Evolutionary conservation across 257 asterid genomes (phyloP), one percentile per base, ranked within the genome.

Genomic region (Forsythia suspensa): DNA sequence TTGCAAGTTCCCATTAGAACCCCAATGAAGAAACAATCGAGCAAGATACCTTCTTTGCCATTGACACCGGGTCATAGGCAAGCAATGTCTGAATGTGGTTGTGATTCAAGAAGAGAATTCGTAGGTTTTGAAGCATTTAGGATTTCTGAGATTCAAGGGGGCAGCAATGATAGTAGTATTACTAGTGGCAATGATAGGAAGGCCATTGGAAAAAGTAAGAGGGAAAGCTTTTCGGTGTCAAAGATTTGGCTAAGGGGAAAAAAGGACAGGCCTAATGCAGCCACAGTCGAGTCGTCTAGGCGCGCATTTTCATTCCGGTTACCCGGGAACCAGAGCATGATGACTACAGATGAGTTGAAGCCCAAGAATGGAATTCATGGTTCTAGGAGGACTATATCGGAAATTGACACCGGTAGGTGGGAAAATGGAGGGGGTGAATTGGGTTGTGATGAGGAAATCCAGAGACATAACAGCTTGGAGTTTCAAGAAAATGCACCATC

Each of bases 1-100:
- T 83, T 95, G 24, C 94, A 89, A 84, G 99, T 95, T 5, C 97
- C 98, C 0, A 91, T 95, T 55, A 86, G 89, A 77, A 89, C 96
- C 43, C 95, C 93, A 6, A 2, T 78, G 46, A 92, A 91, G 86
- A 92, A 90, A 76, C 88, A 80, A 21, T 18, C 91, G 0, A 87
- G 72, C 81, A 93, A 88, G 85, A 95, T 92, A 63, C 80, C 84
- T 40, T 8, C 79, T 42, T 77, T 85, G 76, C 95, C 96, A 2
- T 73, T 92, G 78, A 85, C 81, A 2, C 93, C 92, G 20, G 90
- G 92, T 34, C 98, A 84, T 42, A 82, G 93, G 79, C 80, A 51
- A 29, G 97, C 97, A 4, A 83, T 91, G 91, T 93, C 98, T 8
- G 98, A 95, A 80, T 93, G 97, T 61, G 97, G 92, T 0, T 83